Conservation (phyloP, 208 protist species). For the Wallacemonas rigidus region DNA sequence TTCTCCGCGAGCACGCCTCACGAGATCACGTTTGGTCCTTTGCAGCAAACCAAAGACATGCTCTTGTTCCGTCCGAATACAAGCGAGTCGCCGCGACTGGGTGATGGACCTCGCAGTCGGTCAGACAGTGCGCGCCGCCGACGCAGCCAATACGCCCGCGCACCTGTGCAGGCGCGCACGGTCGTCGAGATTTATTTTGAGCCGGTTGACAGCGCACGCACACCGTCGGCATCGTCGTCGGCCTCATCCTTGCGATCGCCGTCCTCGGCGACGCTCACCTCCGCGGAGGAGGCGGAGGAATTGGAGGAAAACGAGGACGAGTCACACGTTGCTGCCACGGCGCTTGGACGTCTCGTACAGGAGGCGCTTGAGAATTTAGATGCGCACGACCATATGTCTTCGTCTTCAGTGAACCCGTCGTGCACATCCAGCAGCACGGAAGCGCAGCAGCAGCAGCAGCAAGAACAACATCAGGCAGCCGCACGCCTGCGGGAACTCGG, state of each 20-base stretch:
- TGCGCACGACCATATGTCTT: background rate
- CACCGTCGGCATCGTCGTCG: background rate
- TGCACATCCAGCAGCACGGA: background rate
- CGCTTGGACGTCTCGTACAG: slow-evolving; percentile 35
- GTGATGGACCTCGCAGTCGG: slow-evolving; percentile 30
- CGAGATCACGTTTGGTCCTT: slow-evolving; percentile 47
- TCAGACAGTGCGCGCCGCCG: slow-evolving; percentile 27
- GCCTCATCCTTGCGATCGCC: background rate
- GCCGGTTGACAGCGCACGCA: slow-evolving; percentile 6
- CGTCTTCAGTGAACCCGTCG: too few relatives aligned
- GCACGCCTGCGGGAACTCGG: slow-evolving; percentile 40
- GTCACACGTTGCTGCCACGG: slow-evolving; percentile 23
- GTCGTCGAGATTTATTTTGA: slow-evolving; percentile 64
- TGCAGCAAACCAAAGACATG: slow-evolving; percentile 69
- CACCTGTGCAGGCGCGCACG: slow-evolving; percentile 53
- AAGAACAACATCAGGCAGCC: slow-evolving; percentile 13
- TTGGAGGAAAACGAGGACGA: slow-evolving; percentile 25
- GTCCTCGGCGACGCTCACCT: too few relatives aligned
- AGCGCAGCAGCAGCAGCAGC: slow-evolving; percentile 1
- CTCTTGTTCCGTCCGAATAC: slow-evolving; percentile 55
- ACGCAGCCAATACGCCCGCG: slow-evolving; percentile 39
- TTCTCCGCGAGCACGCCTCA: slow-evolving; percentile 20
- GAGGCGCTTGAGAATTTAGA: slow-evolving; percentile 25
- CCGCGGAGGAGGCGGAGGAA: background rate
- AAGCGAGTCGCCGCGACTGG: slow-evolving; percentile 56